These are phyloP conservation scores for Glomus cerebriforme DNA, from an alignment of 192 early-diverging fungal species.

Conservation along the genomic window DNA sequence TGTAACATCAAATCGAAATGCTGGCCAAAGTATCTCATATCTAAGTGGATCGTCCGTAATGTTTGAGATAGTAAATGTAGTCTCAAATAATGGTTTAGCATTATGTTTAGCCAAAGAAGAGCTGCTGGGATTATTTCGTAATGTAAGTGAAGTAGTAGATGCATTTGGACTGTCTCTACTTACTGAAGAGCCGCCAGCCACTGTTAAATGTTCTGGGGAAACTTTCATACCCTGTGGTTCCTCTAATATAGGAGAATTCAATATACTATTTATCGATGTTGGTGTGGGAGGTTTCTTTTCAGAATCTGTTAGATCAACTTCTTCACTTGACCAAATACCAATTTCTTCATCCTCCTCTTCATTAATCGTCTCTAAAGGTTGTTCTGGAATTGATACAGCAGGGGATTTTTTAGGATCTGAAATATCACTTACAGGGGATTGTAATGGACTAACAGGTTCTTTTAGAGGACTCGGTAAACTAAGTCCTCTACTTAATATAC, in stretches of 20 bases:
- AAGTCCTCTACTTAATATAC: conserved; percentile 28
- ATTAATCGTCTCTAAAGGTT: conserved; percentile 23
- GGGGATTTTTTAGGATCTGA: conserved; percentile 21
- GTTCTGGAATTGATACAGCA: neutral
- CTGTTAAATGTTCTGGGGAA: conserved; percentile 28
- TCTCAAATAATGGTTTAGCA: conserved; percentile 32
- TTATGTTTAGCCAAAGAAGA: conserved; percentile 32
- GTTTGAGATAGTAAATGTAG: conserved; percentile 32
- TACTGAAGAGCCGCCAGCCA: conserved; percentile 7
- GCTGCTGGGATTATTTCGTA: conserved; percentile 27
- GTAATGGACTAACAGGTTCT: conserved; percentile 13
- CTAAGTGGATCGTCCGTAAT: conserved; percentile 18
- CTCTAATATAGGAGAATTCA: conserved; percentile 13
- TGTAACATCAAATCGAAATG: conserved; percentile 28
- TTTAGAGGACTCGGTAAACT: conserved; percentile 23
- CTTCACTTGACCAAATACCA: conserved; percentile 34
- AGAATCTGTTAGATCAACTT: conserved; percentile 31
- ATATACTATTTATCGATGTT: neutral
- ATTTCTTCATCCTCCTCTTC: conserved; percentile 34
- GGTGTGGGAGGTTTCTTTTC: conserved; percentile 9
- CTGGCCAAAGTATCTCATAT: conserved; percentile 33
- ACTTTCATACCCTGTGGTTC: conserved; percentile 30
- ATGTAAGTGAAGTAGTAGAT: conserved; percentile 4
- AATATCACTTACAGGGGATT: conserved; percentile 24
- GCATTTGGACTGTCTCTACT: conserved; percentile 2